phyloP scores from a whole-genome alignment of 345 rosid genomes.

The Brassica incana region DNA sequence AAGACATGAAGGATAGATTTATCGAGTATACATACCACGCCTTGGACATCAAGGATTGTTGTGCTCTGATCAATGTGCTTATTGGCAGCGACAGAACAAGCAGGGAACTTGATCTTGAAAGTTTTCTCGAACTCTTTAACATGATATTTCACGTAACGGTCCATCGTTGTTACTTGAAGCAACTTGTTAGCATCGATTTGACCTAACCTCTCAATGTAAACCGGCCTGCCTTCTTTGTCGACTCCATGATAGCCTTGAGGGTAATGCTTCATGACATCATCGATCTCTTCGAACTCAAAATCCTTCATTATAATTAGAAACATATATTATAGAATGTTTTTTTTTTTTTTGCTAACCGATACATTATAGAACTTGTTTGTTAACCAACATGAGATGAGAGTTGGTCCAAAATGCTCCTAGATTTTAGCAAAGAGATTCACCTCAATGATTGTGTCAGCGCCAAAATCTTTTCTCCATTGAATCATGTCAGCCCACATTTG shows the following conservation, averaged over 20 bases:
- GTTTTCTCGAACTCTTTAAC: slow-evolving; percentile 94
- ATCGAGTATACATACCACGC: slow-evolving; percentile 67
- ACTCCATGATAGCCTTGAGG: slow-evolving; percentile 99
- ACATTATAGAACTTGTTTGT: background rate
- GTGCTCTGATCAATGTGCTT: slow-evolving; percentile 97
- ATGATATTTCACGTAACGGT: slow-evolving; percentile 87
- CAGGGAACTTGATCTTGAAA: slow-evolving; percentile 83
- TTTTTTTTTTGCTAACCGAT: background rate
- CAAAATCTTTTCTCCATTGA: slow-evolving; percentile 96
- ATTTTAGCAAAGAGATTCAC: slow-evolving; percentile 41
- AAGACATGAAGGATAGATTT: background rate
- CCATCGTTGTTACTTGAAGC: slow-evolving; percentile 93
- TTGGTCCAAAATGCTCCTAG: background rate
- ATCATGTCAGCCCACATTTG: slow-evolving; percentile 99
- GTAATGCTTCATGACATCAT: slow-evolving; percentile 80
- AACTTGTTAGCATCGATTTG: slow-evolving; percentile 86
- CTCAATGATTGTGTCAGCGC: slow-evolving; percentile 79
- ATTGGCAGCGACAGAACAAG: slow-evolving; percentile 90
- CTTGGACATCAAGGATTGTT: slow-evolving; percentile 96
- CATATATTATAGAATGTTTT: background rate
- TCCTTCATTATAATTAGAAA: slow-evolving; percentile 49
- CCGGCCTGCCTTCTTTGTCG: slow-evolving; percentile 94
- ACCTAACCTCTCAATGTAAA: slow-evolving; percentile 94
- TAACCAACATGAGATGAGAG: background rate
- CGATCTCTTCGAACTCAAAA: slow-evolving; percentile 82